Base-by-base conservation (phyloP, 495 filamentous ascomycete species). In the Umbilicaria muhlenbergii region DNA sequence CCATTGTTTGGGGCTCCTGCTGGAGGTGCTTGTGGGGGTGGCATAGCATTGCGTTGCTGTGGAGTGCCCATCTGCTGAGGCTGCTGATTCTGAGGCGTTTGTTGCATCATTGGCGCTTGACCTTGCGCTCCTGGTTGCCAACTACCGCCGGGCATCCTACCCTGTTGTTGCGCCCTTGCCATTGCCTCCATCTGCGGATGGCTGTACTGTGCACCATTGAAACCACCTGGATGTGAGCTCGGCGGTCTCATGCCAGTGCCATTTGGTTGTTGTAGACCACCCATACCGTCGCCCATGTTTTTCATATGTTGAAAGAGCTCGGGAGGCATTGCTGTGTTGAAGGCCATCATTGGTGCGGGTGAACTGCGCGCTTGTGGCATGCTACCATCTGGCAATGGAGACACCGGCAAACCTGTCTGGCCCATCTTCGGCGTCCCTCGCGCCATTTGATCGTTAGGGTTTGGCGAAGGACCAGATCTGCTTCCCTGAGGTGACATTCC, bases 341-440 rank as follows among this genome's bases (percentile, higher is more conserved):
- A 75, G 51, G 92, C 80, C 55, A 75, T 80, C 69, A 84, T 85
- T 31, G 82, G 71, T 44, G 80, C 81, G 11, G 91, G 91, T 4
- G 91, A 96, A 47, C 78, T 79, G 44, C 88, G 78, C 18, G 75
- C 75, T 57, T 84, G 83, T 16, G 66, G 59, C 68, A 83, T 78
- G 28, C 66, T 58, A 18, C 82, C 83, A 46, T 81, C 85, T 2
- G 85, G 81, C 51, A 88, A 73, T 10, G 91, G 88, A 21, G 88
- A 94, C 18, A 77, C 78, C 37, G 87, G 86, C 18, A 77, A 57
- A 45, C 78, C 80, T 36, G 70, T 69, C 42, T 80, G 76, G 52
- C 72, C 73, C 70, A 94, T 83, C 63, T 93, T 88, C n/a, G 87
- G 86, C 14, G 84, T 87, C 42, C 79, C 78, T 38, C 86, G 76